Base-by-base conservation (phyloP, 345 rosid genomes). In the Garcia nutans region DNA sequence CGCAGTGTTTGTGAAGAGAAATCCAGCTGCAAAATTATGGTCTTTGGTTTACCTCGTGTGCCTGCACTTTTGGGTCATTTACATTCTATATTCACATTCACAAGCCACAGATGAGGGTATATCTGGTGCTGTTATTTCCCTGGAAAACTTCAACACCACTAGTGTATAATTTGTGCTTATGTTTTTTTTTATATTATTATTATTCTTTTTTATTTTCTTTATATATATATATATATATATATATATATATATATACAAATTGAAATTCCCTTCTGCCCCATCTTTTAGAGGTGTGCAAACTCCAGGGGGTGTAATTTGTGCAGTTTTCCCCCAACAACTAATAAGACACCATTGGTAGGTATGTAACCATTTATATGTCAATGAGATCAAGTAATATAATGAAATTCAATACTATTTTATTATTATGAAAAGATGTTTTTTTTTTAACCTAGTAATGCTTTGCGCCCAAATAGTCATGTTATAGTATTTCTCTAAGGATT, bases 21-120 rank as follows among this genome's bases (percentile, higher is more conserved):
- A 93, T 85, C 89, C 97, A 3, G 33, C 89, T 0, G 93, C 96
- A 9, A 95, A 87, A 79, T 23, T 88, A n/a, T 93, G 96, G 93
- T 85, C 93, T 17, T 1, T 85, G 50, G 77, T 86, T 8, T 93
- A 95, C 83, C 81, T 95, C 2, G 85, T 87, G 28, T 91, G 91
- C 81, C 97, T 95, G 77, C 99, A 95, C 79, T 65, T 93, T 28
- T 95, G 99, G 99, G 97, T 95, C 83, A 19, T 91, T 66, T 95
- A 95, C 82, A 91, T 95, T 70, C 84, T 93, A 37, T 70, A 77
- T 41, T 86, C 94, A 37, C 85, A 87, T 68, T 84, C 94, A 0
- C 74, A 68, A 62, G 80, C 89, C 26, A 79, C 97, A 16, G 70
- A 76, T 42, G 86, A 83, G 79, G 77, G 76, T 33, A 83, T 71